phyloP scores from a whole-genome alignment of 2,329 filamentous ascomycete genomes.

The Tolypocladium capitatum region DNA sequence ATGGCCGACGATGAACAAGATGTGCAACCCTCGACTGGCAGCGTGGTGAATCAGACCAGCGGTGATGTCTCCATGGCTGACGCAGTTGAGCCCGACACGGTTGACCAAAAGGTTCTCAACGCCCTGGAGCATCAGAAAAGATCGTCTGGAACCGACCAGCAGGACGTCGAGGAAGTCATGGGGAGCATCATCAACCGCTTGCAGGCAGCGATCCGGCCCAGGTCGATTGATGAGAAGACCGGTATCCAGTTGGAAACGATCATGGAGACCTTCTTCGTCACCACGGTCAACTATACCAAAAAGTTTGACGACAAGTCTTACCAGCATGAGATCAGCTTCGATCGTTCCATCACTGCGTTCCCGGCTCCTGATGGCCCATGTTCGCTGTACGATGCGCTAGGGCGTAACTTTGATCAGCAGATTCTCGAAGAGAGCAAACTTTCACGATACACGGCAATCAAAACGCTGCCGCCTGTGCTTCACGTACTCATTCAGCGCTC shows the following conservation, averaged over 20 bases:
- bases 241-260: slow-evolving; percentile 73
- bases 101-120: slow-evolving; percentile 32
- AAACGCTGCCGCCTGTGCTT: slow-evolving; percentile 66
- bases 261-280: slow-evolving; percentile 56
- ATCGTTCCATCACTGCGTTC: slow-evolving; percentile 49
- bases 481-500: slow-evolving; percentile 83
- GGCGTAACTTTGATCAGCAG: slow-evolving; percentile 73
- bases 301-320: slow-evolving; percentile 31
- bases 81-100: slow-evolving; percentile 18
- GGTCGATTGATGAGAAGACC: slow-evolving; percentile 43
- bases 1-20: background rate
- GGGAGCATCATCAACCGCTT: slow-evolving; percentile 82
- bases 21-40: background rate
- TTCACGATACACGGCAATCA: slow-evolving; percentile 57
- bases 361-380: slow-evolving; percentile 34
- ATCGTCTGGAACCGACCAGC: slow-evolving; percentile 53
- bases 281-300: slow-evolving; percentile 45
- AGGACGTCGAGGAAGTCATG: slow-evolving; percentile 94
- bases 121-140: slow-evolving; percentile 32
- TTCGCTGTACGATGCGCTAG: slow-evolving; percentile 72
- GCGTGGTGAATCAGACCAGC: background rate
- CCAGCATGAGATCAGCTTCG: slow-evolving; percentile 37
- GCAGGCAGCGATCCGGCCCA: slow-evolving; percentile 72
- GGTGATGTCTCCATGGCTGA: slow-evolving; percentile 17
- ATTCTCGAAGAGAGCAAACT: slow-evolving; percentile 52